These are phyloP conservation scores for Kwoniella newhampshirensis DNA, from an alignment of 768 basidiomycete genomes.

Conservation along the genomic window DNA sequence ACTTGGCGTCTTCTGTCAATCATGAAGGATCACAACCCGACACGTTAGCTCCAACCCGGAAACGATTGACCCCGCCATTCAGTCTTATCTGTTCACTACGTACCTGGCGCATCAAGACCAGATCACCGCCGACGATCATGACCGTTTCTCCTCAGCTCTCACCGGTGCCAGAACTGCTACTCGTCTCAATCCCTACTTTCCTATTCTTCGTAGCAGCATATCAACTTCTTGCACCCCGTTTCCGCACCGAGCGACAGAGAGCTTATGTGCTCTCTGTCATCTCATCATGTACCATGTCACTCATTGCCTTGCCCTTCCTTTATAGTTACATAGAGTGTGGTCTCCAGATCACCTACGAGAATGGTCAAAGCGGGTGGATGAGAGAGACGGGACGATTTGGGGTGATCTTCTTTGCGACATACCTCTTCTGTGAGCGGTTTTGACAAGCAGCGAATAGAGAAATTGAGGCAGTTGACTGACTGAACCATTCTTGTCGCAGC, in stretches of 20 bases:
- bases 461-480: too few species aligned
- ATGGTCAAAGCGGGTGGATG: constrained; percentile 36
- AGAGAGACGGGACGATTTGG: constrained; percentile 47
- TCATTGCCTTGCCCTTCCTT: constrained; percentile 56
- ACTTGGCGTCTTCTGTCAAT: too few species aligned
- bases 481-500: constrained; percentile 10
- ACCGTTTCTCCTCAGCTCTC: too few species aligned
- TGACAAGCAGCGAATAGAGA: too few species aligned
- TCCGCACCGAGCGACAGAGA: constrained; percentile 55
- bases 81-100: too few species aligned
- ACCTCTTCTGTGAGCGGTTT: constrained; percentile 57
- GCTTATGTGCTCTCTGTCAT: constrained; percentile 59
- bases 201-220: constrained; percentile 35
- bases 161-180: too few species aligned
- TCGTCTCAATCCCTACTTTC: background rate
- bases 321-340: constrained; percentile 43
- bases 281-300: constrained; percentile 56
- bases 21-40: too few species aligned
- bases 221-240: constrained; percentile 47
- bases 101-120: too few species aligned
- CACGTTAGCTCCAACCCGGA: too few species aligned
- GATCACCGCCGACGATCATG: too few species aligned
- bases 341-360: constrained; percentile 44
- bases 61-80: too few species aligned
- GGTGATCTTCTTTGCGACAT: constrained; percentile 57